Conservation (phyloP, 2,329 filamentous ascomycete species). For the Alternaria dauci region DNA sequence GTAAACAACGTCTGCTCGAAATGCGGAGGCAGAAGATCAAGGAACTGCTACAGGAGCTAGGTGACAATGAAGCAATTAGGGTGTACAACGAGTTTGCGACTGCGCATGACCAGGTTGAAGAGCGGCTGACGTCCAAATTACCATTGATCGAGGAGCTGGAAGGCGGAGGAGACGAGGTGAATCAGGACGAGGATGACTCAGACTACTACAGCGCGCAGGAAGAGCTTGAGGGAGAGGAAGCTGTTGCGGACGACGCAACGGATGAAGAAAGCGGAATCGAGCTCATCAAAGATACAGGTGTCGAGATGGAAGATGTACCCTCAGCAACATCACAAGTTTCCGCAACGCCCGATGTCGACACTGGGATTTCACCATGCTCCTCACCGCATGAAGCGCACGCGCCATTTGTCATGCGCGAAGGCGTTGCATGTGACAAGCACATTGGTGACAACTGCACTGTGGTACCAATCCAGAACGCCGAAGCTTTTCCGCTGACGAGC, state of each 20-base stretch:
- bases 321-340: background rate
- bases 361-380: background rate
- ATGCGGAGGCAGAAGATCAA: background rate
- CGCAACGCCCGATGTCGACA: background rate
- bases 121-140: conserved; percentile 6
- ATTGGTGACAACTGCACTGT: background rate
- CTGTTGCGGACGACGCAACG: background rate
- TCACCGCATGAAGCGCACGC: background rate
- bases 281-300: background rate
- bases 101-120: background rate
- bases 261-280: background rate
- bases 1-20: background rate
- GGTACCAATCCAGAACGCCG: conserved; percentile 21
- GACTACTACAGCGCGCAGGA: background rate
- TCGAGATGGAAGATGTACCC: background rate
- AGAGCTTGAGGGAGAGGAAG: accelerated
- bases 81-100: conserved; percentile 2
- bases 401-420: background rate
- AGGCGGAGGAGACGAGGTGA: background rate
- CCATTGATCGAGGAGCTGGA: background rate
- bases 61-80: background rate
- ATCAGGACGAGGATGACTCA: background rate
- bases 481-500: conserved; percentile 18
- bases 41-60: background rate
- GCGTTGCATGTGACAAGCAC: background rate